These are phyloP conservation scores for Linnemannia exigua DNA, from an alignment of 192 early-diverging fungal species.

Conservation along the genomic window DNA sequence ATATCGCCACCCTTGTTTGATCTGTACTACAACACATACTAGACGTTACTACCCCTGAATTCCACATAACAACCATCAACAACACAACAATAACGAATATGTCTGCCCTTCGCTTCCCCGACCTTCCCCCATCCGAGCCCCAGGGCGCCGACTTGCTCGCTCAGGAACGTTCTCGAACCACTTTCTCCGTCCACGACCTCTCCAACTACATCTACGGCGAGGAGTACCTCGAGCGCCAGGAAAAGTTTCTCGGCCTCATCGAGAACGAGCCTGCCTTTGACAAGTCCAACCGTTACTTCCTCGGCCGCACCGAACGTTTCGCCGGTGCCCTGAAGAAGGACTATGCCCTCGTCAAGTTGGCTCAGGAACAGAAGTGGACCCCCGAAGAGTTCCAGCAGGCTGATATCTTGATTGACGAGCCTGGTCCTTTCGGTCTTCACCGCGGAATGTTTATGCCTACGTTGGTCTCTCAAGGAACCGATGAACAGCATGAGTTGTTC, in stretches of 20 bases:
- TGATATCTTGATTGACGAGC: slow-evolving; percentile 70
- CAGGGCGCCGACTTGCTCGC: slow-evolving; percentile 67
- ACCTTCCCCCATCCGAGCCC: slow-evolving; percentile 59
- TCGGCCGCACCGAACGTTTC: slow-evolving; percentile 79
- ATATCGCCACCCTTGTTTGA: background rate
- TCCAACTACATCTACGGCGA: slow-evolving; percentile 76
- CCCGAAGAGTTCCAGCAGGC: slow-evolving; percentile 64
- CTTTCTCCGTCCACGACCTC: slow-evolving; percentile 76
- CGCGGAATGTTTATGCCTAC: slow-evolving; percentile 89
- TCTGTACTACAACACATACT: slow-evolving; percentile 6
- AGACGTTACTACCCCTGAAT: background rate
- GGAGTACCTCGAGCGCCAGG: slow-evolving; percentile 68
- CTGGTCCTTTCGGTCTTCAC: slow-evolving; percentile 81
- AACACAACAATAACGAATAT: slow-evolving; percentile 44
- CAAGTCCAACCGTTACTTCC: slow-evolving; percentile 78
- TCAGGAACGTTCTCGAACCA: slow-evolving; percentile 75
- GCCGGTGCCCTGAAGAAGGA: slow-evolving; percentile 72
- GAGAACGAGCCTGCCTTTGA: slow-evolving; percentile 81
- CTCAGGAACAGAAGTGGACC: slow-evolving; percentile 71
- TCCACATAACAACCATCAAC: background rate
- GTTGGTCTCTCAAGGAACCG: slow-evolving; percentile 77
- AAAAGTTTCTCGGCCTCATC: slow-evolving; percentile 72
- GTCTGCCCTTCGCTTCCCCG: slow-evolving; percentile 60
- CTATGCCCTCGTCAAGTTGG: slow-evolving; percentile 72
- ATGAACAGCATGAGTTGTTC: slow-evolving; percentile 86